phyloP scores from a whole-genome alignment of 768 basidiomycete genomes.

The Lepiota venenata region DNA sequence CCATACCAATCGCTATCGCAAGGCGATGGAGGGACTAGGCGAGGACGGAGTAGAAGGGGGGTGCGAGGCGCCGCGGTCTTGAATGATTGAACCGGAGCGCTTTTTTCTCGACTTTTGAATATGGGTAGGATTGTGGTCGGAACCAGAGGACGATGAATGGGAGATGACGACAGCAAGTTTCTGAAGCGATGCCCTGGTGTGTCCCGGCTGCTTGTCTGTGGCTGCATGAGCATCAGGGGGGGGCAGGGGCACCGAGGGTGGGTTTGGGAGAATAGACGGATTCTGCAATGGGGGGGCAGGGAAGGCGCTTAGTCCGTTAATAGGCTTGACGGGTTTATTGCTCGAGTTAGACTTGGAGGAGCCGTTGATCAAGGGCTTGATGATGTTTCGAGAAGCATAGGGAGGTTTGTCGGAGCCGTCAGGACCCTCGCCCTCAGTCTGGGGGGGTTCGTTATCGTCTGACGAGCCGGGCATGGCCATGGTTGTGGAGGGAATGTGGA shows the following conservation, averaged over 20 bases:
- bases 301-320: constrained; percentile 14
- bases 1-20: constrained; percentile 56
- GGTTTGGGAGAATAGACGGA: constrained; percentile 14
- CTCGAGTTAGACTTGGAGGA: constrained; percentile 13
- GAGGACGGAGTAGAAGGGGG: constrained; percentile 20
- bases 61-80: constrained; percentile 9
- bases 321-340: constrained; percentile 14
- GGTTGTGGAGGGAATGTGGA: constrained; percentile 14
- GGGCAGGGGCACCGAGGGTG: constrained; percentile 42
- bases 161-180: constrained; percentile 26
- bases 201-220: constrained; percentile 49
- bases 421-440: constrained; percentile 51
- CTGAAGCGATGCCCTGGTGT: constrained; percentile 41
- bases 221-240: constrained; percentile 45
- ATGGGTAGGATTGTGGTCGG: constrained; percentile 28
- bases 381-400: constrained; percentile 22
- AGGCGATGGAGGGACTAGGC: constrained; percentile 39
- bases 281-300: constrained; percentile 8
- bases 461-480: constrained; percentile 47
- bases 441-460: constrained; percentile 46
- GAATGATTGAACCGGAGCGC: neutral
- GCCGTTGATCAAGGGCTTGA: constrained; percentile 16
- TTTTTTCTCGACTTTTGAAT: constrained; percentile 17
- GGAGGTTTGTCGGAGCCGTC: constrained; percentile 57
- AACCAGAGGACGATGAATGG: constrained; percentile 32